Base-by-base conservation (phyloP, 257 asterid genomes). In the Solanum neorickii region DNA sequence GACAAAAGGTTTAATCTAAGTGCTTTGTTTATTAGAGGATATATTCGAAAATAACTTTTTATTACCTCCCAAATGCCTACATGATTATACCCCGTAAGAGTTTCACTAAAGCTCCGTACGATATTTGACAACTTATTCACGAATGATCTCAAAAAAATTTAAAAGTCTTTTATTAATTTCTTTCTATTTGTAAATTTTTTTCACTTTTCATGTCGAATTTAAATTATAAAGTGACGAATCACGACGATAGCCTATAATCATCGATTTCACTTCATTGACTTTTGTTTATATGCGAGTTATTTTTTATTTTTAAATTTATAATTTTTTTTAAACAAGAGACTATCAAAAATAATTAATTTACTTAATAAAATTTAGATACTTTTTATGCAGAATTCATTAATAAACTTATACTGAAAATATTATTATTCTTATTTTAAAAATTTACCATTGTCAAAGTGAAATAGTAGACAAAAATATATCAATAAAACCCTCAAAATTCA, bases 161-260 rank as follows among this genome's bases (percentile, higher is more conserved):
- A 1, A 5, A 5, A 5, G 39, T 37, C 39, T 37, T 37, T 7
- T 7, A 37, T 6, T 37, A 37, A 6, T 1, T 6, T 37, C 7
- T 37, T 37, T 0, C 1, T 5, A 37, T 0, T 6, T 5, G 1
- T 37, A 5, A 7, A 6, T 37, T 1, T 6, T 35, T 35, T 1
- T 5, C 7, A 5, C 1, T 37, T 37, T 37, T 37, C 0, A 37
- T 37, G 1, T 6, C 39, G 1, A 37, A 37, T 5, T 37, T 5
- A 5, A 37, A 37, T 37, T 37, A 37, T 1, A 37, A 6, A 5
- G 0, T 37, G 2, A 37, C 39, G 7, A 6, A 37, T 37, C 7
- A 37, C 6, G 39, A 37, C 1, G 27, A 75, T 23, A 39, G 31
- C 12, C 18, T 75, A 75, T 23, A 75, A 39, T 75, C 56, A 12